Conservation (phyloP, 1,284 basidiomycete species). For the Naganishia sp. region DNA sequence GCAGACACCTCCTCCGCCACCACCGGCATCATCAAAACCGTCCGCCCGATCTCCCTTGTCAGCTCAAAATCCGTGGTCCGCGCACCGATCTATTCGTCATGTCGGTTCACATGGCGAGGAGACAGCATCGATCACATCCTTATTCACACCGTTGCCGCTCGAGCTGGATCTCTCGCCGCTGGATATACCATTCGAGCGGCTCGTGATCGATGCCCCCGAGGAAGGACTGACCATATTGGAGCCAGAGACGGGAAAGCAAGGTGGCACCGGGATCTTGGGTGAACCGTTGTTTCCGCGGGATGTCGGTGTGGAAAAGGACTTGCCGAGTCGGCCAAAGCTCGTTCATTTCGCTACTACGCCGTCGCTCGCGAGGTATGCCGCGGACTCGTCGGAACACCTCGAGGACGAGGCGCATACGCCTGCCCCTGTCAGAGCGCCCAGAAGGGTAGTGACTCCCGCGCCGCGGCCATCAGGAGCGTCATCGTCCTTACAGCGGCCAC, state of each 20-base stretch:
- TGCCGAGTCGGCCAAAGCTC: slow-evolving; percentile 20
- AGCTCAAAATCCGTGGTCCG: slow-evolving; percentile 1
- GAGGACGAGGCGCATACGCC: background rate
- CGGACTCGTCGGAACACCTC: background rate
- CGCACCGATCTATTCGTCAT: slow-evolving; percentile 4
- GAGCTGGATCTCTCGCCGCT: slow-evolving; percentile 17
- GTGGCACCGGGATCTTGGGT: background rate
- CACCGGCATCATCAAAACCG: background rate
- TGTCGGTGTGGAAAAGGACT: background rate
- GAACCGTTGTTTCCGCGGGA: background rate
- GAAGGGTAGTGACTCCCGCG: background rate
- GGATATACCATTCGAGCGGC: slow-evolving; percentile 6
- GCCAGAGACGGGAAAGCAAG: background rate
- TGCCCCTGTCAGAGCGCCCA: background rate
- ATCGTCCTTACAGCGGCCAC: background rate
- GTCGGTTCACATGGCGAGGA: slow-evolving; percentile 8
- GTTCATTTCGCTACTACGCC: slow-evolving; percentile 25
- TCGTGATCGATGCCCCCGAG: slow-evolving; percentile 6
- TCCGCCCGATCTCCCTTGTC: slow-evolving; percentile 1
- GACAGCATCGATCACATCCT: too few relatives aligned
- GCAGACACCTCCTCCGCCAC: slow-evolving; percentile 7
- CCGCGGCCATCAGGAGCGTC: background rate
- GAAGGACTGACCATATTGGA: background rate
- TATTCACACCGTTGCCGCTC: slow-evolving; percentile 21
- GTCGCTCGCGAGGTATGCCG: background rate